phyloP scores from a whole-genome alignment of 345 rosid genomes.

The Excoecaria cochinchinensis region DNA sequence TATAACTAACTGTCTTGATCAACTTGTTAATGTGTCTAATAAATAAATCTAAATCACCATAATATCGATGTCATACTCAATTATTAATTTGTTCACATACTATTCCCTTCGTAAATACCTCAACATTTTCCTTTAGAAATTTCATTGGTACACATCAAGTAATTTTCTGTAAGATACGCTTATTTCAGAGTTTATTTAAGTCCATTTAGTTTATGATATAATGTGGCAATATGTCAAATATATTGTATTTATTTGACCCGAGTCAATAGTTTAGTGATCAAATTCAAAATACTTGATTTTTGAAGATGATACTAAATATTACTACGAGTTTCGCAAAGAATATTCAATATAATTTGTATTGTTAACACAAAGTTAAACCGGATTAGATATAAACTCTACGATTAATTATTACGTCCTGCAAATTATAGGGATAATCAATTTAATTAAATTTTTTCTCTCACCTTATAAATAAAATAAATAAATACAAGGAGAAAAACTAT shows the following conservation, averaged over 20 bases:
- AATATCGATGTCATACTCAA: neutral
- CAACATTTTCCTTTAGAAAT: neutral
- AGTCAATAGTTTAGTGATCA: too few species aligned
- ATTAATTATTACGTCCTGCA: too few species aligned
- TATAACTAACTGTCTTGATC: slow-evolving; percentile 35
- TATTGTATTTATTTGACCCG: too few species aligned
- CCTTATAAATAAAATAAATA: neutral
- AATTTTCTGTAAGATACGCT: too few species aligned
- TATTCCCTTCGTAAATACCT: neutral
- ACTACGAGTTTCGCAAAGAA: too few species aligned
- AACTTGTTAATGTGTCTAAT: slow-evolving; percentile 14
- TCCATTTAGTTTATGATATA: too few species aligned
- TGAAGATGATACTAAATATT: too few species aligned
- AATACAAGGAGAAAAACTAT: neutral
- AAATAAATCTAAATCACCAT: neutral
- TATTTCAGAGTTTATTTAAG: too few species aligned
- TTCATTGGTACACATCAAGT: too few species aligned
- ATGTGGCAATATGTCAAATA: too few species aligned
- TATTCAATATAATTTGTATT: neutral
- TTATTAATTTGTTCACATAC: neutral
- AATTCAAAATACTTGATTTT: too few species aligned
- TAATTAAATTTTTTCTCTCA: neutral
- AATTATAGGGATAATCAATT: neutral
- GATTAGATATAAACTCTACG: too few species aligned
- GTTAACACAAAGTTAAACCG: neutral